Evolutionary conservation across 2,329 filamentous ascomycete genomes (phyloP), one percentile per base, ranked within the genome.

Genomic region (Pestalotiopsis fici): DNA sequence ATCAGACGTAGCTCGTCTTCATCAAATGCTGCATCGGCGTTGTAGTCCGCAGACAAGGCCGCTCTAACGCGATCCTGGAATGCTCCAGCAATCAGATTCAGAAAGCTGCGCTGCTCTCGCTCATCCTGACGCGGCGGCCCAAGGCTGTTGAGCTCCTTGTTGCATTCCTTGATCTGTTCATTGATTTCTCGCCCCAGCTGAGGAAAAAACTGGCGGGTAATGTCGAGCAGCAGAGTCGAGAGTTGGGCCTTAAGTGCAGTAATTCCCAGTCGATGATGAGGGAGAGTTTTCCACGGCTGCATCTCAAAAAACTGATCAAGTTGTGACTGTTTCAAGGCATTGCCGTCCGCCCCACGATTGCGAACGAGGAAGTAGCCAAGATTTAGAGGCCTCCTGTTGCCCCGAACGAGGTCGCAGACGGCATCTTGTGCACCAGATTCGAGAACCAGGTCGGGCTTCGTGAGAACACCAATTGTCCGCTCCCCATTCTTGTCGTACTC

Each of bases 381-480:
- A 3, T 77, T 78, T 0, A 85, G 72, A 0, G 77, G 69, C 0
- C 77, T 75, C 0, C 77, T 75, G 11, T 79, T 80, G 0, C 82
- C 81, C 0, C 61, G 67, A 0, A 85, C 74, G 0, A 85, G 77
- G 2, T 84, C 76, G 1, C 80, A 68, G 0, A 83, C 72, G 0
- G 74, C 74, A 0, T 74, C 69, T 25, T 80, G 74, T 0, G 76
- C 79, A 0, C 77, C 78, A 0, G 73, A 65, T 60, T 86, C 83
- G 0, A 67, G 70, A 0, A 83, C 81, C 0, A 89, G 77, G 65
- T 91, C 88, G 0, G 87, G 85, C 70, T 91, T 91, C 0, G 88
- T 91, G 0, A 91, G 78, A 0, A 86, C 81, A 0, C 82, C 83
- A 7, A 87, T 72, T 0, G 84, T 87, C 0, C 84, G 70, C 3